Base-by-base conservation (phyloP, 331 rosid genomes). In the Spiraea crenata region DNA sequence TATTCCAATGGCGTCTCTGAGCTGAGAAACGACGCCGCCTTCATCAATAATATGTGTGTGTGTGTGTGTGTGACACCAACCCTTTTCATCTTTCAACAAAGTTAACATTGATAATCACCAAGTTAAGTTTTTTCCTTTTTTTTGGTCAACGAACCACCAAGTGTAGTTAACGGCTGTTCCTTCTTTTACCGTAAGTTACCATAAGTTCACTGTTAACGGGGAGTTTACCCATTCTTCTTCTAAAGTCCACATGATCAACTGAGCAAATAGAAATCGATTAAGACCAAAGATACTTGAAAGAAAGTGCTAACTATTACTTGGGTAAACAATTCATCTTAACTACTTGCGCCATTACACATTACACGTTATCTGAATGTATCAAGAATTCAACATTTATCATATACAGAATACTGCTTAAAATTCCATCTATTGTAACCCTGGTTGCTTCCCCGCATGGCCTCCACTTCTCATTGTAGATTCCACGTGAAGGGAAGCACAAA, bases 331-430 rank as follows among this genome's bases (percentile, higher is more conserved):
- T 57, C 31, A 4, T 25, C 61, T 57, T 57, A 9, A 56, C 3
- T 31, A 68, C 40, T 52, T 12, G 0, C 34, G 42, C 51, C 10
- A 46, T 46, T 46, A 47, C 31, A 25, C 31, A 11, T 71, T 46
- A 58, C n/a, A n/a, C n/a, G n/a, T n/a, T 10, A 35, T 47, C 31
- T n/a, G 15, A 59, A 47, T 5, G 31, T 25, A 38, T 56, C 72
- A 51, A 40, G 8, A 61, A 11, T 48, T 47, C 65, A 44, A 12
- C 44, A 65, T 65, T 46, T 41, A 55, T 56, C 78, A 45, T 65
- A 46, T 56, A 57, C 73, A 67, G 47, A 35, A 49, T 15, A 58
- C 47, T 46, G 46, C 70, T 55, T 56, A 37, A 17, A 65, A 9
- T 65, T 45, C 42, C 51, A 56, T 9, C 74, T 34, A 42, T 4